Evolutionary conservation across 306 rosid species (phyloP), one percentile per base, ranked within the genome.

Genomic region (Hylodesmum podocarpum): DNA sequence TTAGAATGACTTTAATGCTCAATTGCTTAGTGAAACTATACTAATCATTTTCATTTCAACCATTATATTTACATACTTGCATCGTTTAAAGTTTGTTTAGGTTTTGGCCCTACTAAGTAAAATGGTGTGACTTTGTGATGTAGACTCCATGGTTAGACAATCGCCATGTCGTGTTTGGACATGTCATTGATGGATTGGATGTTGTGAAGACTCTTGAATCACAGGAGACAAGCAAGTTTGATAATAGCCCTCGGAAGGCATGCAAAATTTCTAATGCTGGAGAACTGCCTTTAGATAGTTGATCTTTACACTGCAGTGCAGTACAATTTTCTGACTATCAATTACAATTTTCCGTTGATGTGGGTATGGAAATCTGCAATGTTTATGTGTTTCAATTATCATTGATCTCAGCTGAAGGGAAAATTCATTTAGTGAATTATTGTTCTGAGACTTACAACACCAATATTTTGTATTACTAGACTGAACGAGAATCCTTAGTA

Each of bases 141-240:
- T 57, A 90, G 96, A 94, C 93, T 76, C 90, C 94, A 15, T 94
- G 98, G 98, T 82, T 94, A 88, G 96, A 91, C 89, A 85, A 88
- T 69, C 84, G 86, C 28, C 96, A 90, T 44, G 97, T 90, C 24
- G 96, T 94, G 80, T 90, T 88, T 54, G 94, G 94, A 63, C 87
- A 91, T 2, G 89, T 94, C 54, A 41, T 87, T 28, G 94, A 91
- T 34, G 97, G 96, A 80, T 19, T 90, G 85, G 94, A 91, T 77
- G 77, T 91, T 77, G 88, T 90, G 71, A 58, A 27, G 78, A 77
- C 74, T 40, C 90, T 90, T 36, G 94, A 94, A 83, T 78, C 86
- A 21, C 92, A 84, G 76, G 90, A 88, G 74, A 88, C 92, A 28
- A 86, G 91, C 88, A 84, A 78, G 78, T 25, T 36, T 2, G 84